phyloP scores from a whole-genome alignment of 441 rosid species.

The Melastoma candidum region DNA sequence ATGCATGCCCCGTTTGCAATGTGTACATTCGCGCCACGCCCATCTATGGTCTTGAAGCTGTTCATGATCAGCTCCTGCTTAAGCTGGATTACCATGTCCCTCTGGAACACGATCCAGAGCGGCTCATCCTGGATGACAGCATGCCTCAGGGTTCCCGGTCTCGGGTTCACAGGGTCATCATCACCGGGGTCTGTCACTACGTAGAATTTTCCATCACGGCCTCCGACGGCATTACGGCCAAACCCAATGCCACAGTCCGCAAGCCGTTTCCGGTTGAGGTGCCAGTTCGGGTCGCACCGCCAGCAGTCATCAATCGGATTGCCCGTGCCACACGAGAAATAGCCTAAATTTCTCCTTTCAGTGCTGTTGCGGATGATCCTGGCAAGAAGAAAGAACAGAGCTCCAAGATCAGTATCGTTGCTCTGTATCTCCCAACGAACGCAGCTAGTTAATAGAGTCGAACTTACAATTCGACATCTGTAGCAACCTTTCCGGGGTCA shows the following conservation, averaged over 20 bases:
- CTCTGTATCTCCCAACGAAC: neutral
- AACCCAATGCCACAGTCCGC: slow-evolving; percentile 93
- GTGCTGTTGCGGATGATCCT: slow-evolving; percentile 71
- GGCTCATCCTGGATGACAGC: slow-evolving; percentile 86
- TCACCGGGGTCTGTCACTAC: slow-evolving; percentile 71
- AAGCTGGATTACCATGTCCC: slow-evolving; percentile 83
- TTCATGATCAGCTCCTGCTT: slow-evolving; percentile 82
- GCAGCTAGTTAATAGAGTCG: neutral
- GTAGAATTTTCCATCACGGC: slow-evolving; percentile 82
- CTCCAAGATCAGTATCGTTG: neutral
- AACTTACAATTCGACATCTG: slow-evolving; percentile 5
- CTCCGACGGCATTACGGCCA: slow-evolving; percentile 86
- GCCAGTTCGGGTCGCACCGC: slow-evolving; percentile 86
- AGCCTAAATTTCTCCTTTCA: slow-evolving; percentile 73
- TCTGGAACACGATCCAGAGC: slow-evolving; percentile 80
- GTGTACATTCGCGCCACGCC: slow-evolving; percentile 79
- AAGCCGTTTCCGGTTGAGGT: slow-evolving; percentile 75
- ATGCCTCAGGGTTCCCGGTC: slow-evolving; percentile 82
- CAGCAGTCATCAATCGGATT: slow-evolving; percentile 93
- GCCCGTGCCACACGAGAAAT: slow-evolving; percentile 84
- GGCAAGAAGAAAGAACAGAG: slow-evolving; percentile 9
- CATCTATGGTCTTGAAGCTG: slow-evolving; percentile 92
- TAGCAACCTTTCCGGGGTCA: slow-evolving; percentile 3
- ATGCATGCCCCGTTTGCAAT: slow-evolving; percentile 87
- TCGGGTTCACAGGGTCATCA: slow-evolving; percentile 82